phyloP scores from a whole-genome alignment of 2,329 filamentous ascomycete genomes.

The Ramichloridium luteum region DNA sequence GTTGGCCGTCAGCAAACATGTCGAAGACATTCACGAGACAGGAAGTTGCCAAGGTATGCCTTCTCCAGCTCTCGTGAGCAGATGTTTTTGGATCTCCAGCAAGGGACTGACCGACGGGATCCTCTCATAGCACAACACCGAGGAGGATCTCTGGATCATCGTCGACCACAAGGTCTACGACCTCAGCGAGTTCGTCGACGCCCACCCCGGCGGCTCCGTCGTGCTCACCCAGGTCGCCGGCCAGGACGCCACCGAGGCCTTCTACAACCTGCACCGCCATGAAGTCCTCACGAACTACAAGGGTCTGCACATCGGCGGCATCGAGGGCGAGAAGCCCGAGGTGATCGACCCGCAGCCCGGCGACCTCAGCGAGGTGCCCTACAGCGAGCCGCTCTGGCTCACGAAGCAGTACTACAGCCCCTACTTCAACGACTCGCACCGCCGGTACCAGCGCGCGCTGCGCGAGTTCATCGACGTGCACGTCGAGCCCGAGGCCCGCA shows the following conservation, averaged over 20 bases:
- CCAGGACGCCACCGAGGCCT: slow-evolving; percentile 66
- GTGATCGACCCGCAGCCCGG: slow-evolving; percentile 58
- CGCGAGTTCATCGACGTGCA: slow-evolving; percentile 61
- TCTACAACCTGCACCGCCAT: slow-evolving; percentile 86
- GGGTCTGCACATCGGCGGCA: slow-evolving; percentile 59
- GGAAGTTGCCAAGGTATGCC: slow-evolving; percentile 21
- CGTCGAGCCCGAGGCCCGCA: slow-evolving; percentile 60
- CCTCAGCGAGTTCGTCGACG: slow-evolving; percentile 71
- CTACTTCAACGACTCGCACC: slow-evolving; percentile 69
- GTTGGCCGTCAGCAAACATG: slow-evolving; percentile 17
- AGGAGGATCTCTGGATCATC: slow-evolving; percentile 70
- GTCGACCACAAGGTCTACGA: slow-evolving; percentile 83
- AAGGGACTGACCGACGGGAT: too few relatives aligned
- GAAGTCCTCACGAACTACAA: slow-evolving; percentile 77
- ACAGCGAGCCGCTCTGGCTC: slow-evolving; percentile 77
- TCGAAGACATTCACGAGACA: slow-evolving; percentile 16
- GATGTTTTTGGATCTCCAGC: too few relatives aligned
- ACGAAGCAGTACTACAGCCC: slow-evolving; percentile 63
- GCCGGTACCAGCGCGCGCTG: slow-evolving; percentile 54
- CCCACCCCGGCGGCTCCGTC: slow-evolving; percentile 69
- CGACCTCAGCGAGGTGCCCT: slow-evolving; percentile 65
- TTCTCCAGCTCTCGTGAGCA: too few relatives aligned
- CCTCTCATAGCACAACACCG: slow-evolving; percentile 49
- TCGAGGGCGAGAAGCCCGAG: slow-evolving; percentile 63
- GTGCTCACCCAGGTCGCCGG: slow-evolving; percentile 73